Base-by-base conservation (phyloP, 2,329 filamentous ascomycete species). In the Sporothrix dimorphospora region DNA sequence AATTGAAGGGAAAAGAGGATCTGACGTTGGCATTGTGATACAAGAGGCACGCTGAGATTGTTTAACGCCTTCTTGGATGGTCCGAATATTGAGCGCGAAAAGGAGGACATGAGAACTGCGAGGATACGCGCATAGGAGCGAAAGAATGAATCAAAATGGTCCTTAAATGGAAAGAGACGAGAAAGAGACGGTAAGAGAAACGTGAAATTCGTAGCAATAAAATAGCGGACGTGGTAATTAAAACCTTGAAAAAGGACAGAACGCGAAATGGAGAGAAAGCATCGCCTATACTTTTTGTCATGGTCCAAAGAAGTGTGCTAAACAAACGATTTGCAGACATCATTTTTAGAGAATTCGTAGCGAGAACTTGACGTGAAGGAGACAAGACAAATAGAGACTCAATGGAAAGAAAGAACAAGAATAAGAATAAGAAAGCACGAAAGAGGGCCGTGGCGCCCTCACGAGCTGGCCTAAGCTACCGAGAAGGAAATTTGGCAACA, bases 261-360 rank as follows among this genome's bases (percentile, higher is more conserved):
- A 34, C 16, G 19, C n/a, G 16, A 49, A 49, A 49, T 24, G 38
- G 57, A 63, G 12, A 65, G 21, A 65, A 42, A 65, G 59, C 38
- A 24, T 55, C n/a, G 51, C 51, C 40, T 27, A 27, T 65, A 65
- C 59, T 65, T 27, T 63, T 40, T 27, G 27, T 45, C 38, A 65
- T 65, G 38, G 38, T 38, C 27, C 59, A 38, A 65, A 45, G 9
- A 12, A 57, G 19, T 24, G n/a, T 65, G 59, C 38, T 45, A 27
- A 27, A 45, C 38, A 45, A 65, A 19, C n/a, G n/a, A 24, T 24
- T 45, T 45, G 59, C n/a, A 65, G 59, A 65, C 59, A 65, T 65
- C 59, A 45, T 65, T 65, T 65, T 65, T 24, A 40, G 12, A 45
- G 21, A 24, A 42, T 40, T 65, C 59, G 34, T 65, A 45, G 59